Base-by-base conservation (phyloP, 164 flowering plant species). In the Dillenia turbinata region DNA sequence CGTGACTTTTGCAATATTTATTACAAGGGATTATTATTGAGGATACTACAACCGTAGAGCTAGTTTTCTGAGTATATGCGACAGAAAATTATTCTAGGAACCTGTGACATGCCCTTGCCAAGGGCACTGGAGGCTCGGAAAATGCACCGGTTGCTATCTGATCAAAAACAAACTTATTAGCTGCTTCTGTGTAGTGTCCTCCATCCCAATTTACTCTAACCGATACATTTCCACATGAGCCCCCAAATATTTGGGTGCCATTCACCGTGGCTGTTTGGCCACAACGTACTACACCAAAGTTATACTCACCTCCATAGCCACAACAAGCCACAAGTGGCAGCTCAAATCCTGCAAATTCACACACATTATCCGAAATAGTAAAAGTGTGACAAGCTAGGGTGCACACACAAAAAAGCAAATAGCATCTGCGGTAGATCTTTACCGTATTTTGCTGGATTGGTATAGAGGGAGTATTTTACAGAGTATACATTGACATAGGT, bases 251-350 rank as follows among this genome's bases (percentile, higher is more conserved):
- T 49, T 67, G 13, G 4, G 26, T 71, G 5, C 76, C 79, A 71
- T 70, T 68, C 1, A 67, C 63, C 0, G 12, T 49, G 12, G 49
- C 57, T 9, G 58, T 72, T n/a, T 40, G 65, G 14, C 80, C 82
- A 59, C 86, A 79, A 0, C 19, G 44, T 8, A 13, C 55, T 19
- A 13, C 43, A 0, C 11, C 9, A 16, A 52, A 82, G 52, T 82
- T 82, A 62, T 72, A 78, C 63, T 72, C 58, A 1, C 76, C 79
- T 46, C 84, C 86, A 51, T 67, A 63, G 0, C 86, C 86, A 62
- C 84, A 82, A 46, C 86, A 82, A 5, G 71, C 71, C 14, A 64
- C 53, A 5, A 78, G 57, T 6, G 80, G 82, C 0, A 47, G 57
- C 67, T 72, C 66, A 64, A 82, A 79, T 13, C 86, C 83, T 82